A percentile compares a stretch with the other conserved stretches of the same genome.
These are phyloP conservation scores for Pseudogymnoascus sp. DNA, from an alignment of 2,329 filamentous ascomycete genomes.

Conservation along the genomic window DNA sequence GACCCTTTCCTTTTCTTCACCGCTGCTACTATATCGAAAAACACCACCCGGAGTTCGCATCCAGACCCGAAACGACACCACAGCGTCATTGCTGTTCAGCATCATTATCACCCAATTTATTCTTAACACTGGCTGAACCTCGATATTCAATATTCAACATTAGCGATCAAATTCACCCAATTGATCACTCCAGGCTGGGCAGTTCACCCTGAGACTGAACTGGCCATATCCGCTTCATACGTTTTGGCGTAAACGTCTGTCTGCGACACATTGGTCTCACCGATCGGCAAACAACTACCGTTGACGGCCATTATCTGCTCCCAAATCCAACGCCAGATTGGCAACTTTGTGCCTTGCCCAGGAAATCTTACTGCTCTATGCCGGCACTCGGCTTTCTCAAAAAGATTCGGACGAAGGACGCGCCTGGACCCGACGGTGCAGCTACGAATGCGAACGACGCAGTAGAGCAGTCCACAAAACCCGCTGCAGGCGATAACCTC, in stretches of 20 bases:
- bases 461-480: constrained; percentile 34
- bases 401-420: constrained; percentile 98
- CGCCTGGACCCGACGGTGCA: constrained; percentile 50
- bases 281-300: constrained; percentile 1
- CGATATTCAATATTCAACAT: background rate
- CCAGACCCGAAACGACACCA: constrained; percentile 4
- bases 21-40: background rate
- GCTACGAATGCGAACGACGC: constrained; percentile 10
- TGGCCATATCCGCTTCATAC: constrained; percentile 5
- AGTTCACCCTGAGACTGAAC: constrained; percentile 2
- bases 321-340: constrained; percentile 1
- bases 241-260: background rate
- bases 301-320: background rate
- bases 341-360: background rate
- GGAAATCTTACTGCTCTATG: constrained; percentile 47
- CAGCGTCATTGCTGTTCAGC: constrained; percentile 3
- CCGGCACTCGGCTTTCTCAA: constrained; percentile 94
- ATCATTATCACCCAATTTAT: constrained; percentile 11
- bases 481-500: constrained; percentile 62
- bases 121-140: constrained; percentile 1
- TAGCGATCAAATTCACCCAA: background rate
- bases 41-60: background rate
- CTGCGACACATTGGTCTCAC: constrained; percentile 8
- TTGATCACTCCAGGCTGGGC: background rate
- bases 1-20: background rate